phyloP scores from a whole-genome alignment of 2,329 filamentous ascomycete species.

The Meredithiella fracta region DNA sequence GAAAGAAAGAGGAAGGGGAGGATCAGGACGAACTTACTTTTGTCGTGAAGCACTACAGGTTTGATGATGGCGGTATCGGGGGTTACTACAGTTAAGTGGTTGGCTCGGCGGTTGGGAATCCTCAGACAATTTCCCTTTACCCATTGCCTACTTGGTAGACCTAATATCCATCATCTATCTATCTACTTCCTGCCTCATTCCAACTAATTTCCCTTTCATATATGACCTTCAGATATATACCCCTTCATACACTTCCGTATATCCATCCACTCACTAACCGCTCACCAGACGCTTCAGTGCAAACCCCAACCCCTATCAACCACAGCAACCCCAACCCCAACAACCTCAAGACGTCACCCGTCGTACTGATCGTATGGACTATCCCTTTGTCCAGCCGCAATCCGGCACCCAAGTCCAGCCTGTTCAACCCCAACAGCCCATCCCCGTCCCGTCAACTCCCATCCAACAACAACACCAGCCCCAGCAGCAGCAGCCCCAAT shows the following conservation, averaged over 20 bases:
- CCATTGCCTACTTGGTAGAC: no score
- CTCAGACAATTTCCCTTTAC: no score
- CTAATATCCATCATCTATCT: no score
- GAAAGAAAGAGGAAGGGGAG: neutral
- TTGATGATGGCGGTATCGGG: neutral
- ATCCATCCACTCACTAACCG: neutral
- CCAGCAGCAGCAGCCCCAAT: neutral
- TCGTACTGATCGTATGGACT: constrained; percentile 29
- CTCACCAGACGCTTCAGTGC: constrained; percentile 7
- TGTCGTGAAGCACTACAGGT: neutral
- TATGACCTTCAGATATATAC: no score
- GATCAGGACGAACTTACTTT: neutral
- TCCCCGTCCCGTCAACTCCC: constrained; percentile 20
- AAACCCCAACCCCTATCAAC: constrained; percentile 30
- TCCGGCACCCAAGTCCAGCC: constrained; percentile 25
- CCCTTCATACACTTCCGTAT: no score
- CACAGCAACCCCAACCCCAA: constrained; percentile 25
- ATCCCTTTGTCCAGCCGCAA: constrained; percentile 23
- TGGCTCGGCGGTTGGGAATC: no score
- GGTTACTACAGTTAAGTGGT: no score
- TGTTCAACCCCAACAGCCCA: constrained; percentile 26
- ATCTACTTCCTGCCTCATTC: no score
- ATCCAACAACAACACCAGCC: constrained; percentile 21
- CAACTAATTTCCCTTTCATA: no score
- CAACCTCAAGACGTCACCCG: constrained; percentile 19